Base-by-base conservation (phyloP, 768 basidiomycete species). In the Amanita jacksonii region DNA sequence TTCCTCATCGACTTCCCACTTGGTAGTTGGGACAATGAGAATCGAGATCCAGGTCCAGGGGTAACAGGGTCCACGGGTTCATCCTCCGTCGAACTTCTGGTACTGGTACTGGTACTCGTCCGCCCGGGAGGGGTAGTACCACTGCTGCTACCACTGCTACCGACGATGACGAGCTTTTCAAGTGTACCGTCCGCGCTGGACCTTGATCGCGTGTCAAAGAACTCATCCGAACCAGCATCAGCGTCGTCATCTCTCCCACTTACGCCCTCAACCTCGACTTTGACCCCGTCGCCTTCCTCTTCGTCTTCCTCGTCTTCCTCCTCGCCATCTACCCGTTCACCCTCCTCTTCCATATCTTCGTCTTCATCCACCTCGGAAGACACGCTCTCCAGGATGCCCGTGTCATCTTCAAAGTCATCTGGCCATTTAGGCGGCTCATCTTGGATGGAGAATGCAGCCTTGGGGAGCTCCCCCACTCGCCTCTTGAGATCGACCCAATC, bases 361-460 rank as follows among this genome's bases (percentile, higher is more conserved):
- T 73, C 12, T 74, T 73, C 38, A 62, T 54, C 39, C 51, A 78
- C 81, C 49, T 84, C 76, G 23, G 79, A 77, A 45, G 85, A 90
- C 7, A 87, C 91, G 18, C 94, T 78, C 4, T 83, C 86, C 55
- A 89, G 84, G 16, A 92, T 62, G 0, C 81, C 87, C 66, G 85
- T 78, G 46, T 74, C 72, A 50, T 83, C 84, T 46, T 87, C 88
- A 8, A 72, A 77, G 55, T 84, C 83, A 0, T 69, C 73, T 5
- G 79, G 73, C 90, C 91, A 96, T 4, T 72, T 73, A 1, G 91
- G 90, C 1, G 85, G 88, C 51, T 91, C 88, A 31, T 92, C 84
- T 49, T 88, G 86, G 3, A 97, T 73, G 0, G 85, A 79, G 51
- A 97, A 91, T 43, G 93, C 88, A 28, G 77, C 68, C 56, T 79